Percentiles rank a stretch among this genome's conserved stretches.
phyloP scores from a whole-genome alignment of 352 stramenopile species.

The Phytophthora meadii region DNA sequence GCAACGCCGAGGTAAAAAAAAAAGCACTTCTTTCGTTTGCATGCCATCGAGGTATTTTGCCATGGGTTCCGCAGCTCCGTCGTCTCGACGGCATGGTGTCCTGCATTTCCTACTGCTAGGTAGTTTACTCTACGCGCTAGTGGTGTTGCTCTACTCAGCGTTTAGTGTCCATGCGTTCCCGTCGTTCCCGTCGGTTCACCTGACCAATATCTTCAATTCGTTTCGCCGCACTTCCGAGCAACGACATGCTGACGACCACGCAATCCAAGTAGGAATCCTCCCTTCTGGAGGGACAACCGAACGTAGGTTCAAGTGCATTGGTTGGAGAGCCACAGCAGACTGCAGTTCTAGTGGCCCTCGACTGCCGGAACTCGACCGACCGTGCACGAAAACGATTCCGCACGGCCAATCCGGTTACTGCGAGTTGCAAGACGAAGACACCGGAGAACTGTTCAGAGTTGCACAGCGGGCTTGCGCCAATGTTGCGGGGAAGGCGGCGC shows the following conservation, averaged over 20 bases:
- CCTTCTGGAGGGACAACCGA: conserved; percentile 4
- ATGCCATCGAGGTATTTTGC: too few species aligned
- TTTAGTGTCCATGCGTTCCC: conserved; percentile 10
- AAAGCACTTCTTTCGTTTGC: too few species aligned
- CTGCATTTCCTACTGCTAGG: conserved; percentile 16
- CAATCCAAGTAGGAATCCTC: conserved; percentile 15
- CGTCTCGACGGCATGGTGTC: neutral
- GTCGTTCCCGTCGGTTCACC: neutral
- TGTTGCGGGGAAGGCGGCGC: conserved; percentile 26
- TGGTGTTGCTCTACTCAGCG: conserved; percentile 7
- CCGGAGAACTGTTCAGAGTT: conserved; percentile 34
- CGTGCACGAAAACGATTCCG: conserved; percentile 26
- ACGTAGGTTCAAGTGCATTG: conserved; percentile 24
- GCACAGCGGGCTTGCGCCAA: conserved; percentile 34
- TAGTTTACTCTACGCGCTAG: conserved; percentile 18
- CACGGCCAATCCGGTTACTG: conserved; percentile 52
- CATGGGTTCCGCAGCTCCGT: conserved; percentile 1
- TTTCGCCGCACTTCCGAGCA: conserved; percentile 19
- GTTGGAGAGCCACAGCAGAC: conserved; percentile 26
- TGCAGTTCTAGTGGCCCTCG: conserved; percentile 26
- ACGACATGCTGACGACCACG: conserved; percentile 24
- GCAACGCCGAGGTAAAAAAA: too few species aligned
- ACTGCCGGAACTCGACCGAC: conserved; percentile 17
- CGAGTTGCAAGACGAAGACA: conserved; percentile 40
- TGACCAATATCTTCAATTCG: conserved; percentile 13